Conservation (phyloP, 2,329 filamentous ascomycete genomes). For the Pseudocercospora eumusae region DNA sequence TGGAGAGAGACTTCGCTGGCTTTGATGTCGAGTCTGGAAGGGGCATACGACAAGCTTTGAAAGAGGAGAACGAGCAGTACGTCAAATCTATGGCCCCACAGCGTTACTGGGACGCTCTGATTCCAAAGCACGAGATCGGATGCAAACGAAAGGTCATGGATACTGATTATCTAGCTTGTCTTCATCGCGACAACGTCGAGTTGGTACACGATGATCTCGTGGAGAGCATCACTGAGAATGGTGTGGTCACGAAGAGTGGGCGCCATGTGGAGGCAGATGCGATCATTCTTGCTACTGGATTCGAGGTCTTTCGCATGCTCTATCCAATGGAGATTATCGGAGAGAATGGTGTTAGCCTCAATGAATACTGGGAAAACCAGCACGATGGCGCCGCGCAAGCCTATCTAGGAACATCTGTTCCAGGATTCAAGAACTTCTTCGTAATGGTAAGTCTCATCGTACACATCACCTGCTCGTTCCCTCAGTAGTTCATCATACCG, state of each 20-base stretch:
- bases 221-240: conserved; percentile 42
- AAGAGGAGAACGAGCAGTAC: conserved; percentile 47
- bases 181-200: conserved; percentile 49
- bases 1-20: conserved; percentile 49
- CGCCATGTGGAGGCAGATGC: conserved; percentile 46
- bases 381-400: conserved; percentile 42
- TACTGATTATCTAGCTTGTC: conserved; percentile 49
- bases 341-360: conserved; percentile 43
- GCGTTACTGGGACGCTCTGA: conserved; percentile 49
- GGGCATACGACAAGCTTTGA: conserved; percentile 41
- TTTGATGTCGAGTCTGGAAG: conserved; percentile 45
- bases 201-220: conserved; percentile 47
- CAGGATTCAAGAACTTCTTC: conserved; percentile 53
- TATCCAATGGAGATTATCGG: conserved; percentile 52
- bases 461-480: no score
- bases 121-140: conserved; percentile 49
- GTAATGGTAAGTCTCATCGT: conserved; percentile 31
- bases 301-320: conserved; percentile 51
- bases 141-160: conserved; percentile 54
- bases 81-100: conserved; percentile 47
- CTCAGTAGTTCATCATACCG: no score
- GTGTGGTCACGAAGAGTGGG: conserved; percentile 45
- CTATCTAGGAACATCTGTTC: conserved; percentile 54
- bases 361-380: conserved; percentile 45
- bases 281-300: conserved; percentile 54